Conservation (phyloP, 208 protist genomes). For the Leishmania braziliensis region DNA sequence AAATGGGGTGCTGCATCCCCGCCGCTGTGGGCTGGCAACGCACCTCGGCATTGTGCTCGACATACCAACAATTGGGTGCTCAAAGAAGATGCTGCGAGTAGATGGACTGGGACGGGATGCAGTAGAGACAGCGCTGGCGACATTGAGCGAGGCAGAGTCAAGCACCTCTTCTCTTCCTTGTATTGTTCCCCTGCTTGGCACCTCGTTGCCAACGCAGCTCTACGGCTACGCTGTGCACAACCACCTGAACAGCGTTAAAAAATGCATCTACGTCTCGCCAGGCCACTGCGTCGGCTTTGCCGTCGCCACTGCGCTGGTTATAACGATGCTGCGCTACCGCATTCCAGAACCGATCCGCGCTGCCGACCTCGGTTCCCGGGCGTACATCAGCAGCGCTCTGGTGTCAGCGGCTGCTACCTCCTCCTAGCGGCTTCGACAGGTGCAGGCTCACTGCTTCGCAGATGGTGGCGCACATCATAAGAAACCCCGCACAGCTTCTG, state of each 20-base stretch:
- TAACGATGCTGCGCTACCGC: constrained; percentile 53
- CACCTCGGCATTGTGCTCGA: constrained; percentile 92
- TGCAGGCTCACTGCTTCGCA: background rate
- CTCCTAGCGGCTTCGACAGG: background rate
- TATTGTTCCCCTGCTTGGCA: constrained; percentile 16
- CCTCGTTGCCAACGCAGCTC: constrained; percentile 15
- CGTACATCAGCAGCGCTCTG: constrained; percentile 52
- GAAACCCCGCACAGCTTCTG: background rate
- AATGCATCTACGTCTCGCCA: constrained; percentile 93
- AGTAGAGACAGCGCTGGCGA: constrained; percentile 36
- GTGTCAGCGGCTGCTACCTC: background rate
- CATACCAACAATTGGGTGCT: constrained; percentile 93
- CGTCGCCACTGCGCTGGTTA: constrained; percentile 59
- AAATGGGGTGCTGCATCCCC: constrained; percentile 94
- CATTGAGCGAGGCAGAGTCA: background rate
- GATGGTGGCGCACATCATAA: background rate
- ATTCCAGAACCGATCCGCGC: constrained; percentile 94
- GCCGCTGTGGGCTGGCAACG: constrained; percentile 92
- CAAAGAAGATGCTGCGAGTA: constrained; percentile 90
- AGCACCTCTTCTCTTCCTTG: background rate
- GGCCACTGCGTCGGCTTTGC: constrained; percentile 87
- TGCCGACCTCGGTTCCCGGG: constrained; percentile 90
- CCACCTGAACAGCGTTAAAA: constrained; percentile 42
- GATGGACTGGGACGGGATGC: constrained; percentile 75
- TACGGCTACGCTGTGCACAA: constrained; percentile 69